phyloP scores from a whole-genome alignment of 805 yeast species.

The Spathaspora girioi region DNA sequence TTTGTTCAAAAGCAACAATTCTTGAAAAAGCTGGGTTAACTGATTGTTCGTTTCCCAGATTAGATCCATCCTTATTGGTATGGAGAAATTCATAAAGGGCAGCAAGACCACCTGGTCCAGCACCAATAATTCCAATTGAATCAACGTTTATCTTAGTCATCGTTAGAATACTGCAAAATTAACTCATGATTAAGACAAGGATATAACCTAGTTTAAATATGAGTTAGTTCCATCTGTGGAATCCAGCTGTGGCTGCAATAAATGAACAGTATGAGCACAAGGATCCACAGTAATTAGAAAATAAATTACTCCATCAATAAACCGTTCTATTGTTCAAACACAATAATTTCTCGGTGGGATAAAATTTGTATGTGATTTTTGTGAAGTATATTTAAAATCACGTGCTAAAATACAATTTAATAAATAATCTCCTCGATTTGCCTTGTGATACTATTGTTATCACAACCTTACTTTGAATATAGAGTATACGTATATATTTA shows the following conservation, averaged over 20 bases:
- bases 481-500: no score
- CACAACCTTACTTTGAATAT: no score
- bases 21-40: conserved; percentile 22
- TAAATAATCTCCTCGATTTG: no score
- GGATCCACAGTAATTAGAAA: not conserved
- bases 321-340: not conserved
- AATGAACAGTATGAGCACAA: not conserved
- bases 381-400: not conserved
- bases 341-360: not conserved
- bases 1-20: conserved; percentile 44
- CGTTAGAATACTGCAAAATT: not conserved
- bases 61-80: conserved; percentile 25
- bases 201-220: not conserved
- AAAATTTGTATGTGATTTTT: not conserved
- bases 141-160: conserved; percentile 14
- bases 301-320: not conserved
- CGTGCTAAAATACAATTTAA: no score
- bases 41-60: conserved; percentile 15
- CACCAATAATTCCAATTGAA: conserved; percentile 24
- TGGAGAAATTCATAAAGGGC: conserved; percentile 27
- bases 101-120: conserved; percentile 34
- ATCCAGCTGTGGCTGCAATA: not conserved
- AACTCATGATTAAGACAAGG: not conserved
- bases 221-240: not conserved
- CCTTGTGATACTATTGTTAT: no score